Conservation (phyloP, 2,329 filamentous ascomycete genomes). For the Aspergillus piperis region DNA sequence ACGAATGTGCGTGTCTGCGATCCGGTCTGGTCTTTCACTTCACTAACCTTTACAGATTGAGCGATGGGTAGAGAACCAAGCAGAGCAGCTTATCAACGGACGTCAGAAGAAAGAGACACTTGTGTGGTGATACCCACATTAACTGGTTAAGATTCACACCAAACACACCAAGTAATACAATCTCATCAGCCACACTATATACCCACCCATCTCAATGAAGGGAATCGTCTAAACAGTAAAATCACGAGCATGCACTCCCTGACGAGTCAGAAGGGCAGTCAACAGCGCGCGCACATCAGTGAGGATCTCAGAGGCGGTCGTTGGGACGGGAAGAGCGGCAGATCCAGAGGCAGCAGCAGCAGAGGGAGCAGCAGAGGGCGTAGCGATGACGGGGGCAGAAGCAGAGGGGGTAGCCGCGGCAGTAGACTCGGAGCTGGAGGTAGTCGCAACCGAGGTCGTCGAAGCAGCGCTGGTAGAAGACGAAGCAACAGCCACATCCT, state of each 20-base stretch:
- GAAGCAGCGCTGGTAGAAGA: background rate
- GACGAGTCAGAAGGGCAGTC: background rate
- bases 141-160: too few species aligned
- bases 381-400: background rate
- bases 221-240: background rate
- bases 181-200: too few species aligned
- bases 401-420: background rate
- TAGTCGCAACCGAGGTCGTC: background rate
- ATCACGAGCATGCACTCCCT: background rate
- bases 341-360: background rate
- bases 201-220: too few species aligned
- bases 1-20: conserved; percentile 8
- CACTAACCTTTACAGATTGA: background rate
- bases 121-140: background rate
- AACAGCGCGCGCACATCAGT: background rate
- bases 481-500: background rate
- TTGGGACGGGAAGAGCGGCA: background rate
- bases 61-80: background rate
- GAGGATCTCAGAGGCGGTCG: background rate
- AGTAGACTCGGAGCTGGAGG: background rate
- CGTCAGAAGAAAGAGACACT: background rate
- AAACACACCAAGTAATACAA: too few species aligned
- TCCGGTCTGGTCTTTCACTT: too few species aligned
- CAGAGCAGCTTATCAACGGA: background rate
- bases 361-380: background rate